phyloP scores from a whole-genome alignment of 2,329 filamentous ascomycete species.

The Ustilaginoidea virens region DNA sequence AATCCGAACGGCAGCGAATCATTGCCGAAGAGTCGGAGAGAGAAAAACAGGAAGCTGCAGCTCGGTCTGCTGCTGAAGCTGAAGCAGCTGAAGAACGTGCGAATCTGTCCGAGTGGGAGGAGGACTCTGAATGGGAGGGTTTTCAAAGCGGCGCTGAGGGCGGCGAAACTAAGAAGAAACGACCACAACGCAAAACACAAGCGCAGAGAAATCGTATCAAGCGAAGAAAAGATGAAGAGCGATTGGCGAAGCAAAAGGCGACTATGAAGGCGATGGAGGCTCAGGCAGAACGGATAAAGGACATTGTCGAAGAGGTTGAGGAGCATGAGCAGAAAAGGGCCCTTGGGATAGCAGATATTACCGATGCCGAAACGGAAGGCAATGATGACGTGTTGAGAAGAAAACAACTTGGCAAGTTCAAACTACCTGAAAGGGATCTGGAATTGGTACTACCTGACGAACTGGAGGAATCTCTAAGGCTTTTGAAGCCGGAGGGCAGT shows the following conservation, averaged over 20 bases:
- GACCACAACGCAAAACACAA: constrained; percentile 71
- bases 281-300: constrained; percentile 56
- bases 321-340: constrained; percentile 38
- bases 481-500: constrained; percentile 91
- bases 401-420: constrained; percentile 57
- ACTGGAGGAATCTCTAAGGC: constrained; percentile 62
- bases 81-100: constrained; percentile 56
- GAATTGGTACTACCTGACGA: constrained; percentile 74
- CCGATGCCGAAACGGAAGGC: constrained; percentile 37
- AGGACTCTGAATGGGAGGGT: constrained; percentile 85
- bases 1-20: constrained; percentile 61
- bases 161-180: constrained; percentile 43
- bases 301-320: constrained; percentile 47
- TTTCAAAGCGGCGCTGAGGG: constrained; percentile 72
- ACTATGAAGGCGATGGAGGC: constrained; percentile 57
- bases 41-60: constrained; percentile 51
- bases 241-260: constrained; percentile 57
- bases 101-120: constrained; percentile 57
- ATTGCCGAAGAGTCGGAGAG: constrained; percentile 50
- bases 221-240: constrained; percentile 76
- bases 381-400: constrained; percentile 52
- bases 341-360: constrained; percentile 24
- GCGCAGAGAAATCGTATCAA: constrained; percentile 78
- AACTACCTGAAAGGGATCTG: constrained; percentile 63
- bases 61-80: constrained; percentile 54